These are phyloP conservation scores for Cicer chorassanicum DNA, from an alignment of 306 rosid genomes.

Conservation along the genomic window DNA sequence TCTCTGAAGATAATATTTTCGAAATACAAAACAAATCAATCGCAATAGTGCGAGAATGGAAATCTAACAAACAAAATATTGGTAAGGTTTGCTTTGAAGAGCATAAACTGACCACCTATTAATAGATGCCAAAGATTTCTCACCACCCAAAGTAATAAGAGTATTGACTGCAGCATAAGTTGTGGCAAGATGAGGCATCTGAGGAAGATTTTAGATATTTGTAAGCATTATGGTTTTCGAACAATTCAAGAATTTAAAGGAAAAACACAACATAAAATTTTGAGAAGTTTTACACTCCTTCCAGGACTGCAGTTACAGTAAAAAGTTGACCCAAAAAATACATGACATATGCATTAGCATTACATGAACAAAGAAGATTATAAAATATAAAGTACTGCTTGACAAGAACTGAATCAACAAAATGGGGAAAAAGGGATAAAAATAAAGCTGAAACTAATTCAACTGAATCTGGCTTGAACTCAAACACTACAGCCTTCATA, in stretches of 20 bases:
- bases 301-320: constrained; percentile 4
- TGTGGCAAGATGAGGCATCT: constrained; percentile 98
- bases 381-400: background rate
- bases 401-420: background rate
- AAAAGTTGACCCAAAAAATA: constrained; percentile 13
- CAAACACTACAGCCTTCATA: constrained; percentile 22
- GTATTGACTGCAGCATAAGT: constrained; percentile 94
- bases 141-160: constrained; percentile 79
- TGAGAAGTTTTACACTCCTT: constrained; percentile 12
- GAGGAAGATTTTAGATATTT: constrained; percentile 45
- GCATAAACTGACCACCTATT: constrained; percentile 82
- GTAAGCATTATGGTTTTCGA: constrained; percentile 25
- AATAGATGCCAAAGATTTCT: constrained; percentile 76
- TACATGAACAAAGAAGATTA: background rate
- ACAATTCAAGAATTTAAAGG: constrained; percentile 9
- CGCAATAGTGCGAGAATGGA: constrained; percentile 28
- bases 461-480: constrained; percentile 4
- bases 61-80: constrained; percentile 12
- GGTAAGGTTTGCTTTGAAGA: constrained; percentile 32
- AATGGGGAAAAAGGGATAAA: background rate
- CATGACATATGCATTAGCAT: background rate
- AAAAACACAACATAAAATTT: background rate
- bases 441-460: constrained; percentile 20
- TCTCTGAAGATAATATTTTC: constrained; percentile 57
- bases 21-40: constrained; percentile 42